Evolutionary conservation across 305 asterid genomes (phyloP), one percentile per base, ranked within the genome.

Genomic region (Plantago rigida): DNA sequence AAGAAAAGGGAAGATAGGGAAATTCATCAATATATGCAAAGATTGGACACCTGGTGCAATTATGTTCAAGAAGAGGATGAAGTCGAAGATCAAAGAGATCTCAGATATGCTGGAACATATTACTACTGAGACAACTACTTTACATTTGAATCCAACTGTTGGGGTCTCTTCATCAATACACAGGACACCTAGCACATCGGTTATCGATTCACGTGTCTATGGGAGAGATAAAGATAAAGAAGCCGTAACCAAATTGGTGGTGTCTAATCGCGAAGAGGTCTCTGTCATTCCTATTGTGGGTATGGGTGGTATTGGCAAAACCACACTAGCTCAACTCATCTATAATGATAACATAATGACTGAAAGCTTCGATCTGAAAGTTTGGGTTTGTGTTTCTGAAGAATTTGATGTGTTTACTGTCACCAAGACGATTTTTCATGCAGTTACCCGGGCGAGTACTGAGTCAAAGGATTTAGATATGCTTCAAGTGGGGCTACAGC

Each of bases 301-400:
- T 34, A 74, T 82, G 85, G 81, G 79, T 39, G 84, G 84, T 41
- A 72, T 81, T 26, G 87, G 87, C 57, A 81, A 81, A 69, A 79
- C 84, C 0, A 82, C 87, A 47, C 82, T 82, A 47, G 87, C 87
- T 44, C 84, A 79, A 60, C 69, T 79, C 13, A 77, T 79, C 56
- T 74, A 68, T 50, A 79, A 82, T 60, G 83, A 82, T 62, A 66
- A 26, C 58, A 24, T 12, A 17, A 73, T 82, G 44, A 74, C 51
- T 67, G 42, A 65, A 31, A 59, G 65, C 60, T 82, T 82, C 22
- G 74, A 77, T 49, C 73, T 64, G 62, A 50, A 73, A 65, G 79
- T 75, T 10, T 82, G 88, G 88, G 84, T 79, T 31, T 80, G 83
- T 66, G 87, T 82, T 60, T 75, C 86, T 13, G 75, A 72, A 51